Conservation (phyloP, 225 moss, liverwort and hornwort species). For the Pseudisothecium myosuroides region DNA sequence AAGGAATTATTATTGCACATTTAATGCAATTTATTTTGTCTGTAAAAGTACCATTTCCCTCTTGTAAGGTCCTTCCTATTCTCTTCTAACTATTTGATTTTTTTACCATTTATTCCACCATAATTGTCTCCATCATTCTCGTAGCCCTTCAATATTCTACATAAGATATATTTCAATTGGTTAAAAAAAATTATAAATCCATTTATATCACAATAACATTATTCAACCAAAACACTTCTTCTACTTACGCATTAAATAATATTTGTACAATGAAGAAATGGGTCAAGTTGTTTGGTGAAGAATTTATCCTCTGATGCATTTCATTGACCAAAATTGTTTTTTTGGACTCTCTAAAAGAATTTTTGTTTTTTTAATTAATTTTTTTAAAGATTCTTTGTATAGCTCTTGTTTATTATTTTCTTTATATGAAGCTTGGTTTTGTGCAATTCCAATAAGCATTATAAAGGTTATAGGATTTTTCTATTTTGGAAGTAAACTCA, state of each 20-base stretch:
- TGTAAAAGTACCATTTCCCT: background rate
- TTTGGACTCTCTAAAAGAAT: accelerated
- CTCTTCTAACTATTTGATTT: background rate
- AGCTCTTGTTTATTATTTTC: background rate
- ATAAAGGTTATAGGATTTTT: background rate
- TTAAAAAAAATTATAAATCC: accelerated
- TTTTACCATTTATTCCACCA: background rate
- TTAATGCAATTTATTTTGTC: background rate
- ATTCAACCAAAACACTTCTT: background rate
- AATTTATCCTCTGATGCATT: background rate
- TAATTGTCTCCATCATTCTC: background rate
- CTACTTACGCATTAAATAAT: background rate
- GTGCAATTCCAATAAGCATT: background rate
- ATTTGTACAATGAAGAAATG: background rate
- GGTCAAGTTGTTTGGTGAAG: background rate
- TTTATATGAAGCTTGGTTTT: background rate
- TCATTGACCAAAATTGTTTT: background rate
- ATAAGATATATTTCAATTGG: background rate
- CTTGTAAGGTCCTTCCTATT: background rate
- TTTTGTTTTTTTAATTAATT: background rate
- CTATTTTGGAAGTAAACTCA: background rate
- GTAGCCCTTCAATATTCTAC: background rate
- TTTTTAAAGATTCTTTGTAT: background rate
- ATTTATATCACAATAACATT: background rate
- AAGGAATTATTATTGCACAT: background rate